These are phyloP conservation scores for Dryas integrifolia DNA, from an alignment of 331 rosid genomes.

Conservation along the genomic window DNA sequence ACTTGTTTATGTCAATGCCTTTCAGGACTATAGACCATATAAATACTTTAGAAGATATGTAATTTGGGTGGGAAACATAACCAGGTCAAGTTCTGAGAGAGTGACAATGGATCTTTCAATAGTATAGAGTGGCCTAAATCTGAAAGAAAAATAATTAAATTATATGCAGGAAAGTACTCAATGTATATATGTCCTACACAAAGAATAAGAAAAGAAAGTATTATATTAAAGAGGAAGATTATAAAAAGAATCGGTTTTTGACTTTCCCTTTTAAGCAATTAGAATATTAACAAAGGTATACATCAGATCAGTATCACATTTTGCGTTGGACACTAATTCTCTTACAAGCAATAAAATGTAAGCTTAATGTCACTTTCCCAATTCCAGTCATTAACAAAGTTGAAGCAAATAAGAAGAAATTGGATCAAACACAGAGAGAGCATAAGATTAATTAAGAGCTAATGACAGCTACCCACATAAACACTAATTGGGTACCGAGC, in stretches of 20 bases:
- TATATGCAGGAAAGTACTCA: background rate
- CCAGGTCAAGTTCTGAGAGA: background rate
- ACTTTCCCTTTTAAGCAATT: background rate
- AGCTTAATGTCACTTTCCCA: slow-evolving; percentile 1
- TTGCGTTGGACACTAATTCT: background rate
- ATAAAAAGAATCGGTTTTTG: background rate
- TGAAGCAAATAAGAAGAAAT: background rate
- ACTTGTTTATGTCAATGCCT: background rate
- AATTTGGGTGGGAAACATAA: background rate
- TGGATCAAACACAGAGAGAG: background rate
- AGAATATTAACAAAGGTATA: background rate
- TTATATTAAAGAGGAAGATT: background rate
- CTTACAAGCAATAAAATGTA: background rate
- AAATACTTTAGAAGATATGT: background rate
- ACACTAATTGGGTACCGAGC: background rate
- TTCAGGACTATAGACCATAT: background rate
- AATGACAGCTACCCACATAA: background rate
- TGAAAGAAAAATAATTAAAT: background rate
- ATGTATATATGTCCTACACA: background rate
- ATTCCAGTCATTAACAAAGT: too few relatives aligned
- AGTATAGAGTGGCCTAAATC: background rate
- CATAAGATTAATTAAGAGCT: background rate
- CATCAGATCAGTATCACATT: background rate
- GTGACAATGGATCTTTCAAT: background rate
- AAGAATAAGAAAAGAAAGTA: background rate